Base-by-base conservation (phyloP, 139 green algal species). In the Picochlorum sp. region DNA sequence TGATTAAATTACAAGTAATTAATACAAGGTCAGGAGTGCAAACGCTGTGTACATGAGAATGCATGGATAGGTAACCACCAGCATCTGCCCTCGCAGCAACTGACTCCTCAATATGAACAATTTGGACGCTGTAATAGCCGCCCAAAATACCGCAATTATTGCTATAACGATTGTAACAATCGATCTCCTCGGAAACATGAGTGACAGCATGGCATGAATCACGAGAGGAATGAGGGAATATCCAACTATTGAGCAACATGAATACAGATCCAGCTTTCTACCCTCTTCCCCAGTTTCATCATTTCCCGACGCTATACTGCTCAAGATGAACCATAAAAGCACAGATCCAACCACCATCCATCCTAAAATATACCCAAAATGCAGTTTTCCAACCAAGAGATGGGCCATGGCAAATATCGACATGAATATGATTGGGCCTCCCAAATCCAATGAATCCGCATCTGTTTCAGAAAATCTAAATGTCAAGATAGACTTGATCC, bases 331-430 rank as follows among this genome's bases (percentile, higher is more conserved):
- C 81, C 85, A 97, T 10, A 97, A 45, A 30, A 89, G 65, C 3
- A 79, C 63, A 14, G 77, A 85, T 44, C 81, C 84, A n/a, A 93
- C 76, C 5, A 92, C 83, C 31, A 74, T 89, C 91, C 91, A 97
- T 16, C 91, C 91, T 30, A 97, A 71, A 56, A 97, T 90, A 55
- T 97, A 81, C 11, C 91, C 91, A 78, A 97, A 95, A 69, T 97
- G 88, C 18, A 96, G 73, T 68, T 95, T 96, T 47, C 84, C 90
- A 50, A 97, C 90, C 83, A 97, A 70, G 11, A 97, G 71, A 63
- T 97, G 90, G 11, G 88, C 76, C 0, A 73, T 60, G 5, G 77
- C 88, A 14, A 97, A 71, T 14, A 86, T 14, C 13, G 86, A 61
- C 24, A 88, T 78, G 41, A 94, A 95, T 1, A 96, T 60, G 1